Conservation (phyloP, 2,329 filamentous ascomycete genomes). For the Phialocephala subalpina region DNA sequence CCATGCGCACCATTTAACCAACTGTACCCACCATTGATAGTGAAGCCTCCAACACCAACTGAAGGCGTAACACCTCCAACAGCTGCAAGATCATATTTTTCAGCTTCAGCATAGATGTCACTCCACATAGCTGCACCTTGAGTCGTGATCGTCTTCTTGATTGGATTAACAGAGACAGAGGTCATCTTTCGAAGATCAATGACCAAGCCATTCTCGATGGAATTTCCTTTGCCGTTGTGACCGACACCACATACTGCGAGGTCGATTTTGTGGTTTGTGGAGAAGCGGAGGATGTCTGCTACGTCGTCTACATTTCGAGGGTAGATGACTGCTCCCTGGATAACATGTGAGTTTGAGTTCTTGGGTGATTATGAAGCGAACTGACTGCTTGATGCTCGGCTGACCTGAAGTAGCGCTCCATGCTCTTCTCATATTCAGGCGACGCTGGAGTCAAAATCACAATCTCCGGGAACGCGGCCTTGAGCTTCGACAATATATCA, state of each 20-base stretch:
- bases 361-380: neutral
- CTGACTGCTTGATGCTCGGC: constrained; percentile 9
- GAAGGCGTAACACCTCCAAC: constrained; percentile 29
- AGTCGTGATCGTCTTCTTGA: constrained; percentile 27
- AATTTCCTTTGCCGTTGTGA: constrained; percentile 1
- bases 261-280: neutral
- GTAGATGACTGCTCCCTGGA: neutral
- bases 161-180: constrained; percentile 19
- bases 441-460: constrained; percentile 5
- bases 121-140: constrained; percentile 35
- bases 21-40: constrained; percentile 50
- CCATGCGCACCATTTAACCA: constrained; percentile 56
- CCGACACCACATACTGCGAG: neutral
- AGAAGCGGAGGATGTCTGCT: neutral
- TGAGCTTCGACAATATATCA: neutral
- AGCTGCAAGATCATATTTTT: constrained; percentile 31
- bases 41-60: neutral
- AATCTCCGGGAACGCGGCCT: neutral
- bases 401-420: neutral
- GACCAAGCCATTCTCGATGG: neutral
- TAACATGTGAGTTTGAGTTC: neutral
- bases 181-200: constrained; percentile 20
- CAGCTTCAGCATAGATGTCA: constrained; percentile 34
- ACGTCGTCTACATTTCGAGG: neutral
- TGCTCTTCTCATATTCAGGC: constrained; percentile 8